Base-by-base conservation (phyloP, 2,329 filamentous ascomycete species). In the Ophiosphaerella herpotricha region DNA sequence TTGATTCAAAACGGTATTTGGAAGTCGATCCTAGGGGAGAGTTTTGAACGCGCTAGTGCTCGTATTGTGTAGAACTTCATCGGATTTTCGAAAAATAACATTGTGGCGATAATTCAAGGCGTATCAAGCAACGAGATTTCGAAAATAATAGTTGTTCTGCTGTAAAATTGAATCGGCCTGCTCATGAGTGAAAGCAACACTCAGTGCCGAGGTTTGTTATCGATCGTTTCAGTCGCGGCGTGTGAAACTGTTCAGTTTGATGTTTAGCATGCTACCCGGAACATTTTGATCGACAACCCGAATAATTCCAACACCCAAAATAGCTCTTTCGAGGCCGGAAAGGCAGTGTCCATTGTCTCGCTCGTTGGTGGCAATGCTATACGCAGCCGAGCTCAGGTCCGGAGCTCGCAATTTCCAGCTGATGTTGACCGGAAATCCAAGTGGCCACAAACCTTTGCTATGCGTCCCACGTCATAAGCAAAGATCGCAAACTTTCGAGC, bases 231-330 rank as follows among this genome's bases (percentile, higher is more conserved):
- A 57, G 54, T 51, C 35, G 47, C 16, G 35, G 40, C 29, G 48
- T 40, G 37, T 65, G 63, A 67, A 67, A 66, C 61, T 57, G 52
- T 52, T 55, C 50, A 50, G 63, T 63, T 65, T 66, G 52, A 52
- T 50, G 50, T 57, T 52, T 65, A 59, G 63, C 52, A 39, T 45
- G 46, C 44, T 50, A 48, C 37, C 48, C 52, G 44, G 48, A 43
- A 42, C 21, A 43, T 18, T 31, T 35, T 39, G 39, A 21, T 23
- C n/a, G 48, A 33, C 34, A 34, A 50, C 47, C 43, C 54, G 45
- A 49, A 50, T 53, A 61, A 56, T 57, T 55, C 60, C 46, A 49
- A 51, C 48, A 48, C 35, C 39, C 24, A 36, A 29, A n/a, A 24
- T 21, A 38, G 24, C 44, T 26, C 16, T 26, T 31, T 38, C 35